A percentile compares a stretch with the other conserved stretches of the same genome.
Evolutionary conservation across 352 stramenopile genomes (phyloP).

Genomic region (Pythium sukuiense): DNA sequence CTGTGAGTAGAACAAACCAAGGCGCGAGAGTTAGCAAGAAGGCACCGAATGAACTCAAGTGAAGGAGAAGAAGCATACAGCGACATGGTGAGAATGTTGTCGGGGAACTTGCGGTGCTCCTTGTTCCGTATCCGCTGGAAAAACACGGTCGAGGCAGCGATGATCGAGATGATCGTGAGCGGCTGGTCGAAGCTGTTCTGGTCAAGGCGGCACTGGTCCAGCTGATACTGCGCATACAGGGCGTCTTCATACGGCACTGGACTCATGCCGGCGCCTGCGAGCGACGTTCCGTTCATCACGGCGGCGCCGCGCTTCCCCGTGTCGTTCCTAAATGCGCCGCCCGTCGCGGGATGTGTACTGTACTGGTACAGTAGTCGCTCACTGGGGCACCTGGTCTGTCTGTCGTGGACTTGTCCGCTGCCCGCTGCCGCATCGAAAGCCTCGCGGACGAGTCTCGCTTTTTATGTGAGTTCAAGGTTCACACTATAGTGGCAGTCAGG

Average conservation of each 20-base stretch:
- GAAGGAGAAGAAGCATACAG: slow-evolving; percentile 23
- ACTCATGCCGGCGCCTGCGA: background rate
- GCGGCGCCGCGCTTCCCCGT: background rate
- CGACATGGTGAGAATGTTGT: slow-evolving; percentile 35
- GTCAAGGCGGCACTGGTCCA: slow-evolving; percentile 28
- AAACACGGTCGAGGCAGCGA: slow-evolving; percentile 27
- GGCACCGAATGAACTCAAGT: background rate
- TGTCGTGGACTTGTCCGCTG: background rate
- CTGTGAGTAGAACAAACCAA: slow-evolving; percentile 5
- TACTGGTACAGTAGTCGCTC: background rate
- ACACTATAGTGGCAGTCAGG: background rate
- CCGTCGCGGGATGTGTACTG: background rate
- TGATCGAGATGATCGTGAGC: slow-evolving; percentile 32
- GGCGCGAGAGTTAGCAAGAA: background rate
- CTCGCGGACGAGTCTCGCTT: background rate
- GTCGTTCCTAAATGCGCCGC: background rate
- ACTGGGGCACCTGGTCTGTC: background rate
- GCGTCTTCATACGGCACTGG: slow-evolving; percentile 25
- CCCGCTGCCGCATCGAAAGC: background rate
- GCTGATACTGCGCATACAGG: slow-evolving; percentile 31
- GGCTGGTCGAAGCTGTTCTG: slow-evolving; percentile 33
- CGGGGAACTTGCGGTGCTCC: slow-evolving; percentile 36
- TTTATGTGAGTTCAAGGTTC: background rate
- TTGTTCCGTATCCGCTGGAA: slow-evolving; percentile 30
- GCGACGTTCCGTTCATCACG: slow-evolving; percentile 10